phyloP scores from a whole-genome alignment of 1,284 basidiomycete genomes.

The Trichosporon faecale region DNA sequence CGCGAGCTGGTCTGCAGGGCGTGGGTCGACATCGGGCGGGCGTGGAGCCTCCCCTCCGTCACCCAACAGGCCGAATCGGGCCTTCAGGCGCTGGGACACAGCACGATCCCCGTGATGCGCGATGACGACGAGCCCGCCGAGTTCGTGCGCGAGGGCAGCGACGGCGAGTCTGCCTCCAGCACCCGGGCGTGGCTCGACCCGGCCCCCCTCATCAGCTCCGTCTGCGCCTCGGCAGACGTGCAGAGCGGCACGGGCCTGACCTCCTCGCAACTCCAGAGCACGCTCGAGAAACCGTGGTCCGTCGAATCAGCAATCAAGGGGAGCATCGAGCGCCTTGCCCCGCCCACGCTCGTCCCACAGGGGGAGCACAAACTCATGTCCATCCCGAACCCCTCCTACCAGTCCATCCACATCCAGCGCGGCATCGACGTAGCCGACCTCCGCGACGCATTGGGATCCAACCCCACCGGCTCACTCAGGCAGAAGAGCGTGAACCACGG shows the following conservation, averaged over 20 bases:
- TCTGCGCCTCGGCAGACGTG: slow-evolving; percentile 59
- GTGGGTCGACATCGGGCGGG: slow-evolving; percentile 66
- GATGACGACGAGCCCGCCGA: slow-evolving; percentile 31
- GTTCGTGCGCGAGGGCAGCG: slow-evolving; percentile 40
- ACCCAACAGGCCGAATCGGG: slow-evolving; percentile 34
- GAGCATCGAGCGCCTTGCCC: slow-evolving; percentile 50
- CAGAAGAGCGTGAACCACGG: not conserved
- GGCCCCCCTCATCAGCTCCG: slow-evolving; percentile 58
- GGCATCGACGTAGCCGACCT: slow-evolving; percentile 74
- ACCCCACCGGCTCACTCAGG: not conserved
- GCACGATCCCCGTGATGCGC: not conserved
- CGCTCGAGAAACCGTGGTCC: slow-evolving; percentile 65
- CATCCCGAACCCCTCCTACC: slow-evolving; percentile 77
- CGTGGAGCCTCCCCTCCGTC: slow-evolving; percentile 66
- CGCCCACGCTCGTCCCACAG: slow-evolving; percentile 6
- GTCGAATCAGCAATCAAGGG: slow-evolving; percentile 69
- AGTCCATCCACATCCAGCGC: slow-evolving; percentile 64
- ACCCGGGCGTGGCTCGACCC: slow-evolving; percentile 55
- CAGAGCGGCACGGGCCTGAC: slow-evolving; percentile 66
- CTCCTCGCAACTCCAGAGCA: slow-evolving; percentile 57
- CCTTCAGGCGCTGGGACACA: not conserved
- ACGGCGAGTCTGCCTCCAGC: slow-evolving; percentile 37
- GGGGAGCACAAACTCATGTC: slow-evolving; percentile 61
- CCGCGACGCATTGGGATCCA: slow-evolving; percentile 64
- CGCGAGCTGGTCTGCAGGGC: slow-evolving; percentile 64